A percentile compares a stretch with the other conserved stretches of the same genome.
Evolutionary conservation across 2,329 filamentous ascomycete species (phyloP).

Genomic region (Byssochlamys sp.): DNA sequence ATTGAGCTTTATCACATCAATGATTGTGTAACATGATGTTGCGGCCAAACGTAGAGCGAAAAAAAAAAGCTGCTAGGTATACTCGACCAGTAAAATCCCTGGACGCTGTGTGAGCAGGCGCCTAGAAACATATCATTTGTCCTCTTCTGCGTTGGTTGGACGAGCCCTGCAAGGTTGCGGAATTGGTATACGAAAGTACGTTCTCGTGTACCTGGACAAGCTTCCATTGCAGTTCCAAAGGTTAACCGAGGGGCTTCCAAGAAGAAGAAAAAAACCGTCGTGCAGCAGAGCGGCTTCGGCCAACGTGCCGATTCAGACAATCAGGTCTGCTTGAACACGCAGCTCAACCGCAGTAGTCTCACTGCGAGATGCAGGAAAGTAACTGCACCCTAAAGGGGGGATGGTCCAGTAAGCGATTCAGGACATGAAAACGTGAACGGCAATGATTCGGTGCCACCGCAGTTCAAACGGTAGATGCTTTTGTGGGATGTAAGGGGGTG

Average conservation of each 20-base stretch:
- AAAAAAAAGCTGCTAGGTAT: background rate
- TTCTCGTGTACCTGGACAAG: background rate
- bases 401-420: background rate
- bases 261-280: background rate
- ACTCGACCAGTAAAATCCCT: background rate
- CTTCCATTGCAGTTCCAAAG: background rate
- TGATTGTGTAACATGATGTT: background rate
- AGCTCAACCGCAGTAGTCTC: background rate
- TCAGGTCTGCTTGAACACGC: background rate
- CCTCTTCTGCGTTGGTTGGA: background rate
- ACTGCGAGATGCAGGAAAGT: background rate
- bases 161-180: background rate
- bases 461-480: background rate
- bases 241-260: background rate
- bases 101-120: background rate
- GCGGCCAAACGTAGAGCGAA: background rate
- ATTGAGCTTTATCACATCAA: background rate
- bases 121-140: background rate
- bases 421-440: background rate
- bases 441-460: background rate
- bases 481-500: background rate
- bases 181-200: background rate
- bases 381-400: background rate
- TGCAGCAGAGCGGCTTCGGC: background rate
- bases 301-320: no score